Percentiles rank a stretch among this genome's conserved stretches.
Conservation (phyloP, 352 stramenopile species). For the Elongisporangium senticosum region DNA sequence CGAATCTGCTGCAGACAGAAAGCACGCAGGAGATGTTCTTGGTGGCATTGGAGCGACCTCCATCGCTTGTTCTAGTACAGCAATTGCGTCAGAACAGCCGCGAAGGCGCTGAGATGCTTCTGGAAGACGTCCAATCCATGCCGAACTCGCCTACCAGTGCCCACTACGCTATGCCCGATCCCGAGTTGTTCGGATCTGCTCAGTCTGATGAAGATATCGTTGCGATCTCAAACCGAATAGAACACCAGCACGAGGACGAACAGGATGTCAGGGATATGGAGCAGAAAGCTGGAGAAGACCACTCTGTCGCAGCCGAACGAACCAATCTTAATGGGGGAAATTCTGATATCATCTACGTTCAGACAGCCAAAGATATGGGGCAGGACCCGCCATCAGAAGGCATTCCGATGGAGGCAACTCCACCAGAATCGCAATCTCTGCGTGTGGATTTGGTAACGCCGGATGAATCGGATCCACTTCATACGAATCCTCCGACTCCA, state of each 20-base stretch:
- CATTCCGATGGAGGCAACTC: neutral
- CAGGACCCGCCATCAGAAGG: neutral
- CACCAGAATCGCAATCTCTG: neutral
- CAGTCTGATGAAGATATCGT: conserved; percentile 7
- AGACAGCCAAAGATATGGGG: neutral
- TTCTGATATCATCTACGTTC: neutral
- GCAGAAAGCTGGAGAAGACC: neutral
- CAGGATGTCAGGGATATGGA: neutral
- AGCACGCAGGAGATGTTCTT: neutral
- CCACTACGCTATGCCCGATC: neutral
- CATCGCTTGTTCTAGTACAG: conserved; percentile 15
- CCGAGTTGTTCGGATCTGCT: neutral
- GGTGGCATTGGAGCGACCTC: conserved; percentile 15
- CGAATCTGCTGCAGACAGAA: neutral
- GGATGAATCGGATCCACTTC: neutral
- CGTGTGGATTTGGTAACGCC: neutral
- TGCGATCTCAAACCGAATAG: neutral
- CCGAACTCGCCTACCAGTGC: conserved; percentile 8
- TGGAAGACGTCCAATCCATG: conserved; percentile 23
- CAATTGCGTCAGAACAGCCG: conserved; percentile 7
- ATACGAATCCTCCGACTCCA: neutral
- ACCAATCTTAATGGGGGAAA: neutral
- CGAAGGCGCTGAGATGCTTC: conserved; percentile 8
- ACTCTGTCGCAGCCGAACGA: neutral
- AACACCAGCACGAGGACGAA: neutral